Percentiles rank a stretch among this genome's conserved stretches.
Conservation (phyloP, 352 stramenopile genomes). For the Phytophthora ramorum region DNA sequence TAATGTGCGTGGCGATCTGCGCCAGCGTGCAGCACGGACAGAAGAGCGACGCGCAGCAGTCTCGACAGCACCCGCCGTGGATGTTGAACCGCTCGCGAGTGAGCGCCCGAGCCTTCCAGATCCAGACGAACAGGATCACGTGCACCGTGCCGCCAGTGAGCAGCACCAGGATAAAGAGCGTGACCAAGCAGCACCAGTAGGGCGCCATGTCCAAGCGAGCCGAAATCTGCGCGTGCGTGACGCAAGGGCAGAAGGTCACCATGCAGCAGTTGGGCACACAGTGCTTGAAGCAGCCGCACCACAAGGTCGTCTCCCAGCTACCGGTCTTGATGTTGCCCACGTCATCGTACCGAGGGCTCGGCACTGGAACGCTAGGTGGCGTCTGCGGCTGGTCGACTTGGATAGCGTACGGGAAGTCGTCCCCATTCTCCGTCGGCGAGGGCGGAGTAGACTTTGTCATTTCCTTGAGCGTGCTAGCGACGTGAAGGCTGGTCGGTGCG, state of each 20-base stretch:
- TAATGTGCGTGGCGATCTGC: constrained; percentile 65
- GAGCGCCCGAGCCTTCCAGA: constrained; percentile 31
- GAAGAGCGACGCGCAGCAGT: constrained; percentile 39
- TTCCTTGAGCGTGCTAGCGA: not conserved
- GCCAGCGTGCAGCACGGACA: constrained; percentile 51
- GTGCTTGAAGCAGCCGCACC: constrained; percentile 49
- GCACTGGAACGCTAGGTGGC: constrained; percentile 6
- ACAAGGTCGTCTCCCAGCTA: constrained; percentile 33
- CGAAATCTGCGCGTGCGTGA: constrained; percentile 48
- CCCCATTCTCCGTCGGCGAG: constrained; percentile 9
- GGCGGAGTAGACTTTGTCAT: constrained; percentile 12
- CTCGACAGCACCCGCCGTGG: constrained; percentile 26
- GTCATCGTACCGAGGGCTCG: constrained; percentile 5
- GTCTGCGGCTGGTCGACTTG: constrained; percentile 31
- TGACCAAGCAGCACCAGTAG: constrained; percentile 36
- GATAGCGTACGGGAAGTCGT: constrained; percentile 33
- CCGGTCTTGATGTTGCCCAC: constrained; percentile 29
- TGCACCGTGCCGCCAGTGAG: constrained; percentile 30
- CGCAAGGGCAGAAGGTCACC: constrained; percentile 48
- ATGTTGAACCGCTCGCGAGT: constrained; percentile 40
- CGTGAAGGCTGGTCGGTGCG: not conserved
- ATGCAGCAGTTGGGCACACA: constrained; percentile 61
- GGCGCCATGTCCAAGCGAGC: constrained; percentile 37
- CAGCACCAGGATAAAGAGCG: constrained; percentile 33
- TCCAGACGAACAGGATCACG: constrained; percentile 41